Evolutionary conservation across 768 basidiomycete genomes (phyloP).

Genomic region (Mycena belliarum): DNA sequence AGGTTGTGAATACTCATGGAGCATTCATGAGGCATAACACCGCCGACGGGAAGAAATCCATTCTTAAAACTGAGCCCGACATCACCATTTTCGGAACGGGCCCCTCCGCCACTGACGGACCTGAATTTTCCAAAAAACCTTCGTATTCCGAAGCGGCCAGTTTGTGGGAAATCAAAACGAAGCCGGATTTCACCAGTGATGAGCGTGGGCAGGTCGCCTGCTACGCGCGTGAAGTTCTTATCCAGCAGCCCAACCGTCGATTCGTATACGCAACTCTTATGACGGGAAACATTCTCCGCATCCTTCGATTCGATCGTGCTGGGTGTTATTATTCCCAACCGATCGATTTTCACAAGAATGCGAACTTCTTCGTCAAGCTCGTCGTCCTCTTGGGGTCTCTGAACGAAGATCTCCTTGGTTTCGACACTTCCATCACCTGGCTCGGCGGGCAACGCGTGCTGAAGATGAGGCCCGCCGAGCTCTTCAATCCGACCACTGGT

Average conservation of each 20-base stretch:
- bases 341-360: constrained; percentile 22
- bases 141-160: constrained; percentile 8
- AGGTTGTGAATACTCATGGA: too few relatives aligned
- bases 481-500: not conserved
- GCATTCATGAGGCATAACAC: too few relatives aligned
- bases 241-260: constrained; percentile 23
- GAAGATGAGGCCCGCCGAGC: not conserved
- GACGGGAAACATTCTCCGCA: constrained; percentile 6
- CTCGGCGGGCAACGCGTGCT: constrained; percentile 2
- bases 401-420: constrained; percentile 21
- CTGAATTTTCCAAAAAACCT: not conserved
- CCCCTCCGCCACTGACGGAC: not conserved
- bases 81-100: constrained; percentile 5
- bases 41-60: not conserved
- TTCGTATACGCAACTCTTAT: constrained; percentile 24
- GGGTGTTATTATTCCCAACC: constrained; percentile 13
- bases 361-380: constrained; percentile 22
- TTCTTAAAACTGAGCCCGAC: not conserved
- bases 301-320: constrained; percentile 25
- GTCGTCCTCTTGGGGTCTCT: constrained; percentile 23
- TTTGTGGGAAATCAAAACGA: not conserved
- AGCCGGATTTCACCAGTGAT: not conserved
- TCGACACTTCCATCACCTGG: constrained; percentile 27
- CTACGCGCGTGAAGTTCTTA: constrained; percentile 22
- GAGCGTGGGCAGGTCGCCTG: constrained; percentile 16